Percentiles rank a stretch among this genome's conserved stretches.
Conservation (phyloP, 2,329 filamentous ascomycete genomes). For the Sphaerulina musiva region DNA sequence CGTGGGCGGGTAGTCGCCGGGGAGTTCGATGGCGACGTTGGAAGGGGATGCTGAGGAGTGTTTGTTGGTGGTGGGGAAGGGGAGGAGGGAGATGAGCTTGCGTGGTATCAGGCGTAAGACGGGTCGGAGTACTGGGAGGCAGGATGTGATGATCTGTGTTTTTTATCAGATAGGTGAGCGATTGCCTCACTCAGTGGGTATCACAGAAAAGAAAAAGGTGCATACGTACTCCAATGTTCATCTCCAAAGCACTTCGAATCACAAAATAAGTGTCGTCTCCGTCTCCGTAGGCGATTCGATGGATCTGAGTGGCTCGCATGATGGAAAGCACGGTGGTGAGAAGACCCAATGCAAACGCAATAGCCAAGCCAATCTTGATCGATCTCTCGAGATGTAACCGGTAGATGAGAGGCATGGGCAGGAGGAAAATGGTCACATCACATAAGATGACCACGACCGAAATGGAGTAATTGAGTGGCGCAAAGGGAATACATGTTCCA, state of each 20-base stretch:
- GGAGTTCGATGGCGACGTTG: constrained; percentile 3
- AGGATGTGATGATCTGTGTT: constrained; percentile 19
- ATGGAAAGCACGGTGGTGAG: constrained; percentile 16
- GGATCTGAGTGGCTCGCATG: constrained; percentile 15
- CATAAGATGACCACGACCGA: constrained; percentile 14
- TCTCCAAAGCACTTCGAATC: constrained; percentile 14
- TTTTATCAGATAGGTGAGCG: not conserved
- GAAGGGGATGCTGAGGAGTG: not conserved
- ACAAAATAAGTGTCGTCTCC: constrained; percentile 16
- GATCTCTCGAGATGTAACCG: constrained; percentile 15
- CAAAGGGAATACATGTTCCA: constrained; percentile 84
- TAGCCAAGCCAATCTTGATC: constrained; percentile 15
- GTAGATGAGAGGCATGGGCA: constrained; percentile 18
- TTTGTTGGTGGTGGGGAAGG: constrained; percentile 2
- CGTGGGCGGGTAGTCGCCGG: constrained; percentile 6
- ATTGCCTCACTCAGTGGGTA: not conserved
- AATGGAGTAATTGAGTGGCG: constrained; percentile 83
- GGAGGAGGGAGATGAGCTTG: constrained; percentile 13
- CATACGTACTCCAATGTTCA: constrained; percentile 17
- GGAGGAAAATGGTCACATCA: constrained; percentile 16
- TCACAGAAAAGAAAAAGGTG: too few species aligned
- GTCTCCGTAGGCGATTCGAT: constrained; percentile 16
- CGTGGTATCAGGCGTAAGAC: constrained; percentile 13
- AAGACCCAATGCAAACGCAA: constrained; percentile 17
- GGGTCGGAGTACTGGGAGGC: constrained; percentile 17